Evolutionary conservation across 108 stramenopile genomes (phyloP).

Genomic region (Pseudonitzschia pungens): DNA sequence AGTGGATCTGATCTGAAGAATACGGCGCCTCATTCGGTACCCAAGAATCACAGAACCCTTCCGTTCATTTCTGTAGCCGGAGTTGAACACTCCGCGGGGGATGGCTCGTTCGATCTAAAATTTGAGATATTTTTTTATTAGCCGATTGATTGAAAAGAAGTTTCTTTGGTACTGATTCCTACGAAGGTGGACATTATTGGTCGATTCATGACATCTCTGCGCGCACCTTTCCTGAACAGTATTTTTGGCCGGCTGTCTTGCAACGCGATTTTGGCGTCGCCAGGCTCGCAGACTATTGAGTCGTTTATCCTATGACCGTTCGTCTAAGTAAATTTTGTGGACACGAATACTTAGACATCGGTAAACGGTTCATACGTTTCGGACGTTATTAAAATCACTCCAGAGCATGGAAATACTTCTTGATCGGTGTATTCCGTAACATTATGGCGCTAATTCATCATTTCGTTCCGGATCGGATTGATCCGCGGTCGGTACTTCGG

Average conservation of each 20-base stretch:
- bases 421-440: background rate
- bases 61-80: too few species aligned
- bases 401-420: background rate
- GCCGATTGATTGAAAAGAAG: background rate
- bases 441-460: background rate
- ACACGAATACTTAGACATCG: background rate
- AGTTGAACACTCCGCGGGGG: too few species aligned
- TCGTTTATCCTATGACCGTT: constrained; percentile 3
- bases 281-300: background rate
- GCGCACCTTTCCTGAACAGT: background rate
- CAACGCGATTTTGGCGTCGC: constrained; percentile 3
- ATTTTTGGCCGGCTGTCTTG: constrained; percentile 5
- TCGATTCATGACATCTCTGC: background rate
- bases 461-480: background rate
- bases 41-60: too few species aligned
- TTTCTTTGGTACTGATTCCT: background rate
- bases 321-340: background rate
- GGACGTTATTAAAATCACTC: background rate
- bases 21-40: too few species aligned
- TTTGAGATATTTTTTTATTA: background rate
- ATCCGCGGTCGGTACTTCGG: background rate
- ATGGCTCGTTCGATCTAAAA: background rate
- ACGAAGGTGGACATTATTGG: background rate
- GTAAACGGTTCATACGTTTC: background rate
- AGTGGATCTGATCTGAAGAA: too few species aligned